Evolutionary conservation across 2,329 filamentous ascomycete species (phyloP), one percentile per base, ranked within the genome.

Genomic region (Plectosphaerella sp.): DNA sequence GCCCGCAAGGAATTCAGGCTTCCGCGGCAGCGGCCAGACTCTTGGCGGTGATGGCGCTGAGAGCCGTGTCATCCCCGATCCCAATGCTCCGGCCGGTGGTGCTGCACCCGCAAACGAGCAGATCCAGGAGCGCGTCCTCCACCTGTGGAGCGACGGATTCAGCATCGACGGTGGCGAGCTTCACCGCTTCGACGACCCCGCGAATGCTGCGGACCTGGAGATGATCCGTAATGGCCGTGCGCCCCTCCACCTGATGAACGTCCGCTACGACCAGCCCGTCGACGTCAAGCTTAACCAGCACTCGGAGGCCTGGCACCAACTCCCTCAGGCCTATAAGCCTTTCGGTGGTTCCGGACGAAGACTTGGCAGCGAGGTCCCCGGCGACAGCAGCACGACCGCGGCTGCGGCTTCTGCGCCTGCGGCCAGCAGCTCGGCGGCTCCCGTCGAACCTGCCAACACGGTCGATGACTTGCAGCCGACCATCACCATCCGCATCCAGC

Each of bases 81-180:
- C 87, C 25, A 68, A 56, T 0, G 37, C 56, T 59, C 35, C 39
- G 47, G 55, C 49, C 58, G 56, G 59, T 62, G 36, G 66, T 65
- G 48, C 62, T 62, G 46, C 61, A 66, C 8, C 63, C 61, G 14
- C 41, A 20, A 50, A 66, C 15, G 71, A 68, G 10, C 72, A 78
- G 35, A 78, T 80, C 5, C 83, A 88, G 55, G 82, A 83, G 48
- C 84, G 89, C 48, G 80, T 83, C 11, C 76, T 95, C 50, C 89
- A 93, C 62, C 78, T 94, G 45, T 95, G 90, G 90, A 79, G 80
- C 42, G 86, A 95, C 64, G 90, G 90, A 14, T 93, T 94, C 72
- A 93, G 88, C 58, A 84, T 95, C 55, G 89, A 92, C 54, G 88
- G 94, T 62, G 90, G 90, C 25, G 81, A 85, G 46, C 80, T 94